phyloP scores from a whole-genome alignment of 2,329 filamentous ascomycete species.

The Didymosphaeria variabile region DNA sequence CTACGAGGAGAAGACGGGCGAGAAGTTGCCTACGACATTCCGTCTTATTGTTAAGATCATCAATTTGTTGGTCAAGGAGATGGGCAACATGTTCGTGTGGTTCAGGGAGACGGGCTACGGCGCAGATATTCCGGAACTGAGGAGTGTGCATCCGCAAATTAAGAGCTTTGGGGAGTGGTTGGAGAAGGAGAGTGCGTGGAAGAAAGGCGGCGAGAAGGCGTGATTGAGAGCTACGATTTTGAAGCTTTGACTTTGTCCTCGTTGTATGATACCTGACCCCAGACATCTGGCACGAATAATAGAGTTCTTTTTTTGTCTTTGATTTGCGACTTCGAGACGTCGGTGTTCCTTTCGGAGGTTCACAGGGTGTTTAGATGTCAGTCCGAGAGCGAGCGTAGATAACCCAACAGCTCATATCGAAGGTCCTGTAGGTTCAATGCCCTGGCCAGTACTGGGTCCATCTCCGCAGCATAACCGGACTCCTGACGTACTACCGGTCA shows the following conservation, averaged over 20 bases:
- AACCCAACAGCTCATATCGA: no score
- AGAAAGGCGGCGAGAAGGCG: neutral
- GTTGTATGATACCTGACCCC: neutral
- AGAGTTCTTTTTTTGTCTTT: neutral
- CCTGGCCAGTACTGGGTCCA: no score
- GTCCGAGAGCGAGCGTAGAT: no score
- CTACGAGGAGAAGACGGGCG: slow-evolving; percentile 55
- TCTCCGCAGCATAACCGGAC: no score
- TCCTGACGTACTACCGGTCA: no score
- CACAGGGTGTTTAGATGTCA: no score
- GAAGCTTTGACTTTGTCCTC: neutral
- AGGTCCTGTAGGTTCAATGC: no score
- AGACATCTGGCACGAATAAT: neutral
- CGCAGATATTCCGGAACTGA: neutral
- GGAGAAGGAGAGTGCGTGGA: slow-evolving; percentile 7
- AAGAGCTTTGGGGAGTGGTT: slow-evolving; percentile 2
- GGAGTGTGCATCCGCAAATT: neutral
- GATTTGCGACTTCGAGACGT: no score
- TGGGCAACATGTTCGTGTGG: slow-evolving; percentile 56
- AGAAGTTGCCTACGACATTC: slow-evolving; percentile 51
- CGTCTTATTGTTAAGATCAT: slow-evolving; percentile 38
- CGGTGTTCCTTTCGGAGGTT: no score
- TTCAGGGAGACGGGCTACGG: slow-evolving; percentile 35
- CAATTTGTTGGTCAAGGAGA: slow-evolving; percentile 44
- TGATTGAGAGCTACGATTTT: neutral